These are phyloP conservation scores for Penstemon barbatus DNA, from an alignment of 257 asterid genomes.

Conservation along the genomic window DNA sequence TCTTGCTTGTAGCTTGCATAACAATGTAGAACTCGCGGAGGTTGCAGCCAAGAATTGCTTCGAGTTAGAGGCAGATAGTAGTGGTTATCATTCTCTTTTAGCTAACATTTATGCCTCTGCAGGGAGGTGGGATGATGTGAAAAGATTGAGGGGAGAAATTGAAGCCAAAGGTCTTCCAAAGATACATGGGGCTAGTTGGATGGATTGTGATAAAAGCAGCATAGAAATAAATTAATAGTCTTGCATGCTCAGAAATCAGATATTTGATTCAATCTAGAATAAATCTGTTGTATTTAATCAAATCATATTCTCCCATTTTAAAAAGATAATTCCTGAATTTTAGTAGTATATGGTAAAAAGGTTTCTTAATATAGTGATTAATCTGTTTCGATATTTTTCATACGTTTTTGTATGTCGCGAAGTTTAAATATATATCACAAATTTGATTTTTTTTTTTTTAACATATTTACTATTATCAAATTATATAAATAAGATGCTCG, in stretches of 20 bases:
- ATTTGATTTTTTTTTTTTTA: no score
- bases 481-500: no score
- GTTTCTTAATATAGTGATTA: no score
- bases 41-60: slow-evolving; percentile 63
- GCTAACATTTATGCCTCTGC: slow-evolving; percentile 77
- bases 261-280: no score
- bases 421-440: no score
- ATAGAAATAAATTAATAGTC: neutral
- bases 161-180: slow-evolving; percentile 53
- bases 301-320: no score
- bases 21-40: slow-evolving; percentile 75
- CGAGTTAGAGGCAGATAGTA: slow-evolving; percentile 67
- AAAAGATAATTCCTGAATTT: no score
- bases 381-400: no score
- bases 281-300: no score
- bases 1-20: slow-evolving; percentile 83
- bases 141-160: slow-evolving; percentile 52
- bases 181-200: slow-evolving; percentile 80
- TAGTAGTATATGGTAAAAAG: no score
- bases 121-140: slow-evolving; percentile 84
- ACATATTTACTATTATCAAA: no score
- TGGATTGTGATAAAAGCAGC: slow-evolving; percentile 25
- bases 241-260: neutral
- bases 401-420: no score
- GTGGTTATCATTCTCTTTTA: slow-evolving; percentile 73